A percentile compares a stretch with the other conserved stretches of the same genome.
Conservation (phyloP, 805 yeast species). For the Peterozyma toletana region DNA sequence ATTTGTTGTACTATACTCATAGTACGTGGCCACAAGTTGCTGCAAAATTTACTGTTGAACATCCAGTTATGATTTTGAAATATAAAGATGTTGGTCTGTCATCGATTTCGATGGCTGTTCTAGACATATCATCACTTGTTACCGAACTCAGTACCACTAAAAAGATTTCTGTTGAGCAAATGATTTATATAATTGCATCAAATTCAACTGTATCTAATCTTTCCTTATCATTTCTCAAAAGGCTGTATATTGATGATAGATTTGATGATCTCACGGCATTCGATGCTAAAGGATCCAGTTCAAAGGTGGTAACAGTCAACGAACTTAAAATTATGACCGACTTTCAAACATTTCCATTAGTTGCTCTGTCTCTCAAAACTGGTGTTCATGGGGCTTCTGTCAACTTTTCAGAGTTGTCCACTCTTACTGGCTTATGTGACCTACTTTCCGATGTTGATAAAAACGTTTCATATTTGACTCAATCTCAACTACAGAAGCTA, state of each 20-base stretch:
- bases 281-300: too few relatives aligned
- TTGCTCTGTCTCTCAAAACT: too few relatives aligned
- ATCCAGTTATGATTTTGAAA: conserved; percentile 19
- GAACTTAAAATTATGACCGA: too few relatives aligned
- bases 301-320: too few relatives aligned
- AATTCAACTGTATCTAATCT: conserved; percentile 16
- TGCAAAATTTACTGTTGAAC: conserved; percentile 17
- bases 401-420: conserved; percentile 19
- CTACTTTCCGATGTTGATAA: conserved; percentile 7
- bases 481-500: background rate
- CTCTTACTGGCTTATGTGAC: conserved; percentile 20
- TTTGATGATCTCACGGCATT: too few relatives aligned
- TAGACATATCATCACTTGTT: conserved; percentile 2
- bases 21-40: conserved; percentile 14
- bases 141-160: too few relatives aligned
- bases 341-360: too few relatives aligned
- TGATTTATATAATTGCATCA: conserved; percentile 6
- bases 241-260: conserved; percentile 1
- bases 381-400: conserved; percentile 8
- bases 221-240: conserved; percentile 13
- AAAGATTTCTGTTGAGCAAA: conserved; percentile 4
- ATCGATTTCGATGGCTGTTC: conserved; percentile 13
- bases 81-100: conserved; percentile 4
- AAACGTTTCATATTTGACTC: background rate
- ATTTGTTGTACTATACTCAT: conserved; percentile 4